Evolutionary conservation across 164 flowering plant species (phyloP).

Genomic region (Taxillus chinensis): DNA sequence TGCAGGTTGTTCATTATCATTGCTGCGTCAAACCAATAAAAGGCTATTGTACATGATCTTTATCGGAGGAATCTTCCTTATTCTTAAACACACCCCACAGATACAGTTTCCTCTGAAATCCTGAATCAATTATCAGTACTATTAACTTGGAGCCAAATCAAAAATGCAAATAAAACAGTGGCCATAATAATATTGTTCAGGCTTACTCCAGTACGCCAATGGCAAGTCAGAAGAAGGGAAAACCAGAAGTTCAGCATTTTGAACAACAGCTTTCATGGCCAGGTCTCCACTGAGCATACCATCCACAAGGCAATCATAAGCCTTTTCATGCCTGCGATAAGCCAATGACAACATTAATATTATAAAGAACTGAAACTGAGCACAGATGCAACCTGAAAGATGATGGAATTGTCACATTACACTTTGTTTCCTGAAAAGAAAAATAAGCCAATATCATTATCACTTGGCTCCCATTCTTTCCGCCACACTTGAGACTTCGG

Average conservation of each 20-base stretch:
- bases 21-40: too few relatives aligned
- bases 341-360: background rate
- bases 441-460: slow-evolving; percentile 17
- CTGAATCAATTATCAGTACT: slow-evolving; percentile 15
- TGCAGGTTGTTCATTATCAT: too few relatives aligned
- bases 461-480: slow-evolving; percentile 10
- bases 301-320: slow-evolving; percentile 26
- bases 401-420: slow-evolving; percentile 4
- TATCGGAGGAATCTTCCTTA: slow-evolving; percentile 11
- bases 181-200: background rate
- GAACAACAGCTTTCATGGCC: slow-evolving; percentile 27
- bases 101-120: slow-evolving; percentile 29
- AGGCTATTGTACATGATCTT: too few relatives aligned
- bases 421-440: slow-evolving; percentile 16
- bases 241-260: slow-evolving; percentile 39
- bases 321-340: slow-evolving; percentile 15
- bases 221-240: slow-evolving; percentile 39
- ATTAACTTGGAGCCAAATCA: too few relatives aligned
- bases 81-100: slow-evolving; percentile 48
- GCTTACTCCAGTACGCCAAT: slow-evolving; percentile 35
- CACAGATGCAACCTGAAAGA: background rate
- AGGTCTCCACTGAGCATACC: slow-evolving; percentile 26
- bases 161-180: background rate
- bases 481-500: slow-evolving; percentile 20
- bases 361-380: background rate